These are phyloP conservation scores for Nemania serpens DNA, from an alignment of 2,329 filamentous ascomycete species.

Conservation along the genomic window DNA sequence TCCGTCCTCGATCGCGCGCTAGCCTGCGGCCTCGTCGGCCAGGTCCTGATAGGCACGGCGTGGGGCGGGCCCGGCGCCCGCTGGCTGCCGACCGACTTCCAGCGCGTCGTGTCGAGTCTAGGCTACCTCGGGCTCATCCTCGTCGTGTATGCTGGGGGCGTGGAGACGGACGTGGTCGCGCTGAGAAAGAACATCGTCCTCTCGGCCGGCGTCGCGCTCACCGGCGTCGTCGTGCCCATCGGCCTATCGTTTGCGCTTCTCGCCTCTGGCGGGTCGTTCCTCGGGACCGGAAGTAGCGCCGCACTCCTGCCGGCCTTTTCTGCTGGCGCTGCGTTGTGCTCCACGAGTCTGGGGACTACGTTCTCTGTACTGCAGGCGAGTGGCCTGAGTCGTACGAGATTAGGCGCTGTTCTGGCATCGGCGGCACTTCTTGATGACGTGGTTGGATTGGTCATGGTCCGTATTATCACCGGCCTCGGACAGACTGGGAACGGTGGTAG, in stretches of 20 bases:
- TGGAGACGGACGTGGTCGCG: constrained; percentile 57
- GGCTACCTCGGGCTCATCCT: constrained; percentile 76
- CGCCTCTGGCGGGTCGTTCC: constrained; percentile 11
- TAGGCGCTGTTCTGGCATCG: constrained; percentile 68
- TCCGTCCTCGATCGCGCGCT: constrained; percentile 61
- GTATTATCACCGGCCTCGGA: constrained; percentile 71
- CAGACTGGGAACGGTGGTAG: constrained; percentile 19
- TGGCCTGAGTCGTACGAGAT: constrained; percentile 48
- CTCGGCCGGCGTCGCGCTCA: constrained; percentile 65
- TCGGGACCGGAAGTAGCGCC: constrained; percentile 41
- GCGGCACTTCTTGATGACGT: constrained; percentile 86
- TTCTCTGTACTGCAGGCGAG: constrained; percentile 59
- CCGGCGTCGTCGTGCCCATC: constrained; percentile 57
- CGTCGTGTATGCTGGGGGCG: constrained; percentile 68
- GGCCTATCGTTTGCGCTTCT: constrained; percentile 25
- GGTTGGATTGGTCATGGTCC: constrained; percentile 75
- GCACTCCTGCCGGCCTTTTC: constrained; percentile 59
- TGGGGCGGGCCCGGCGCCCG: constrained; percentile 70
- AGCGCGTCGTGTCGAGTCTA: constrained; percentile 60
- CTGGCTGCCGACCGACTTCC: constrained; percentile 54
- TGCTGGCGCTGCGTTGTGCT: constrained; percentile 41
- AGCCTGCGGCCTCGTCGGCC: constrained; percentile 74
- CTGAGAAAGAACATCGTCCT: constrained; percentile 65
- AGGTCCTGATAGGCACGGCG: constrained; percentile 71
- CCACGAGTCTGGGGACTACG: constrained; percentile 48